Conservation (phyloP, 805 yeast species). For the Jamesozyma jinghongensis region DNA sequence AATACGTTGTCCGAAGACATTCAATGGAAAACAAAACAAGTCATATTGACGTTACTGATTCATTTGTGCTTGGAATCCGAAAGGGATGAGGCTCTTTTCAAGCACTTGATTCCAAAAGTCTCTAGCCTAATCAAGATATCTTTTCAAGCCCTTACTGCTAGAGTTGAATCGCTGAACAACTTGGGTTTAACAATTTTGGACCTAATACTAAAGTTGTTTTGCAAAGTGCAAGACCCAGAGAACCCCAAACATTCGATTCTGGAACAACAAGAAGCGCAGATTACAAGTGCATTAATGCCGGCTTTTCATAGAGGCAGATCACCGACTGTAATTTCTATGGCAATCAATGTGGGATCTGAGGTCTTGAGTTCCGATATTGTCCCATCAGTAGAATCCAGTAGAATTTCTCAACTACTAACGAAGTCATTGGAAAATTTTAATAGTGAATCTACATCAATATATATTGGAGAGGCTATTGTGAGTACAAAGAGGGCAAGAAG, state of each 20-base stretch:
- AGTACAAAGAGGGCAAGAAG: conserved; percentile 38
- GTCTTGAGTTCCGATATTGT: conserved; percentile 57
- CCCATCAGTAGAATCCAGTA: conserved; percentile 38
- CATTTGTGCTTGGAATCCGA: conserved; percentile 8
- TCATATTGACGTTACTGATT: conserved; percentile 31
- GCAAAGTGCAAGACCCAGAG: conserved; percentile 58
- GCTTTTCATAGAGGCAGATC: conserved; percentile 70
- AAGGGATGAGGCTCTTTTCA: conserved; percentile 3
- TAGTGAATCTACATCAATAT: conserved; percentile 27
- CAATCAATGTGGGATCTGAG: conserved; percentile 68
- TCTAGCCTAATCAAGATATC: conserved; percentile 68
- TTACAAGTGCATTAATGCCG: conserved; percentile 80
- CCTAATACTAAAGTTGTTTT: conserved; percentile 50
- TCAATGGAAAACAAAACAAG: conserved; percentile 36
- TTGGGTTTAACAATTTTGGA: conserved; percentile 61
- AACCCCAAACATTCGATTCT: conserved; percentile 61
- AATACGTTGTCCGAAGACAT: conserved; percentile 21
- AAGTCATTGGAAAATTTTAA: conserved; percentile 52
- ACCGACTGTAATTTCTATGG: conserved; percentile 63
- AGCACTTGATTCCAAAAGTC: conserved; percentile 31
- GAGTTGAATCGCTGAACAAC: conserved; percentile 48
- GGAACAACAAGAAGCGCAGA: conserved; percentile 92
- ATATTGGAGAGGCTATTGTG: conserved; percentile 48
- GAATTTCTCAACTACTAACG: conserved; percentile 57
- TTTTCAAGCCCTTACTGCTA: conserved; percentile 72